These are phyloP conservation scores for Butyriboletus loyo DNA, from an alignment of 768 basidiomycete genomes.

Conservation along the genomic window DNA sequence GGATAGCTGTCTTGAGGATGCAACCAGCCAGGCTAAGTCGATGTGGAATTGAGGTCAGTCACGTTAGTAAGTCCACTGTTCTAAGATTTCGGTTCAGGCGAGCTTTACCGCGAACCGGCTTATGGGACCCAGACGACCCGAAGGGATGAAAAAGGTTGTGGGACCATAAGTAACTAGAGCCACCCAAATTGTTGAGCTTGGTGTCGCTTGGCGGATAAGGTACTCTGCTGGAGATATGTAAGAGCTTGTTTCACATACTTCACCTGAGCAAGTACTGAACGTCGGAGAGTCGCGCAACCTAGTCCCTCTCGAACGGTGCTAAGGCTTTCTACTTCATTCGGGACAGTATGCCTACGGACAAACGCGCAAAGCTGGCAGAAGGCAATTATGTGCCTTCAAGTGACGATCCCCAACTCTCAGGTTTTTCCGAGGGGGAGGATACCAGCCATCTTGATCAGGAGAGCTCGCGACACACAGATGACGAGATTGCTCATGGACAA, in stretches of 20 bases:
- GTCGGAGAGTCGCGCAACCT: neutral
- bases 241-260: neutral
- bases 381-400: slow-evolving; percentile 5
- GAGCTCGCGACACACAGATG: slow-evolving; percentile 50
- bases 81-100: slow-evolving; percentile 19
- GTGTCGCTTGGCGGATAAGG: neutral
- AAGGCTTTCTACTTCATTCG: neutral
- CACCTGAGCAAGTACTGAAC: neutral
- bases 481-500: slow-evolving; percentile 58
- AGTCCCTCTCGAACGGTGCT: neutral
- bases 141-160: slow-evolving; percentile 7
- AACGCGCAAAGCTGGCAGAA: slow-evolving; percentile 47
- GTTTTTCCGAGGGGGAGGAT: slow-evolving; percentile 12
- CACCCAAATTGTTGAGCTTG: neutral
- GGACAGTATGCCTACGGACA: slow-evolving; percentile 47
- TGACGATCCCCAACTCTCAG: slow-evolving; percentile 5
- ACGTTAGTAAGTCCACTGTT: slow-evolving; percentile 2
- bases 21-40: slow-evolving; percentile 7
- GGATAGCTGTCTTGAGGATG: slow-evolving; percentile 2
- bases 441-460: slow-evolving; percentile 16
- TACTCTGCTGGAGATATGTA: neutral
- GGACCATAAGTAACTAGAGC: neutral
- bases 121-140: neutral
- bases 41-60: slow-evolving; percentile 2
- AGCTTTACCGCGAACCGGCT: slow-evolving; percentile 4